Percentiles rank a stretch among this genome's conserved stretches.
Evolutionary conservation across 2,329 filamentous ascomycete genomes (phyloP).

Genomic region (Botrytis sinoallii): DNA sequence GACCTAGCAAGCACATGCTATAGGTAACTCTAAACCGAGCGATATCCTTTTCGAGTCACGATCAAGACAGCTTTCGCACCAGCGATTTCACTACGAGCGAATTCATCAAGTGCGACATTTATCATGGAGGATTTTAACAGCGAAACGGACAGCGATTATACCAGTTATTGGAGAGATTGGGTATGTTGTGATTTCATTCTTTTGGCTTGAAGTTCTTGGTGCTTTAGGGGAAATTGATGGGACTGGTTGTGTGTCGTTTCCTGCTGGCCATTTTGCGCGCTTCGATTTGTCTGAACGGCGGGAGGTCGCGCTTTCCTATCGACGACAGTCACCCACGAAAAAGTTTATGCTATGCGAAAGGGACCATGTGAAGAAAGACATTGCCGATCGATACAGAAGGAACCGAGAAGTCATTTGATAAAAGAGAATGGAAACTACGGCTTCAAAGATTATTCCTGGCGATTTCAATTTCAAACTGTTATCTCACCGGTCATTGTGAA

Average conservation of each 20-base stretch:
- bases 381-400: neutral
- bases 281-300: neutral
- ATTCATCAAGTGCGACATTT: slow-evolving; percentile 17
- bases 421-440: neutral
- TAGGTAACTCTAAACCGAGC: slow-evolving; percentile 15
- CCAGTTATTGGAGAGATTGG: slow-evolving; percentile 99
- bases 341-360: neutral
- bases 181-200: slow-evolving; percentile 52
- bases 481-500: neutral
- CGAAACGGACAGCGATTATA: slow-evolving; percentile 98
- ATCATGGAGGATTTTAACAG: slow-evolving; percentile 96
- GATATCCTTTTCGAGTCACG: neutral
- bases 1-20: slow-evolving; percentile 35
- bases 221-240: neutral
- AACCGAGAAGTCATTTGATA: neutral
- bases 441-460: neutral
- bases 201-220: slow-evolving; percentile 19
- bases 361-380: neutral
- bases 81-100: neutral
- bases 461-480: neutral
- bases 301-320: neutral
- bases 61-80: neutral
- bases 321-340: neutral
- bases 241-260: neutral
- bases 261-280: slow-evolving; percentile 7